Base-by-base conservation (phyloP, 495 filamentous ascomycete genomes). In the Xeromyces bisporus region DNA sequence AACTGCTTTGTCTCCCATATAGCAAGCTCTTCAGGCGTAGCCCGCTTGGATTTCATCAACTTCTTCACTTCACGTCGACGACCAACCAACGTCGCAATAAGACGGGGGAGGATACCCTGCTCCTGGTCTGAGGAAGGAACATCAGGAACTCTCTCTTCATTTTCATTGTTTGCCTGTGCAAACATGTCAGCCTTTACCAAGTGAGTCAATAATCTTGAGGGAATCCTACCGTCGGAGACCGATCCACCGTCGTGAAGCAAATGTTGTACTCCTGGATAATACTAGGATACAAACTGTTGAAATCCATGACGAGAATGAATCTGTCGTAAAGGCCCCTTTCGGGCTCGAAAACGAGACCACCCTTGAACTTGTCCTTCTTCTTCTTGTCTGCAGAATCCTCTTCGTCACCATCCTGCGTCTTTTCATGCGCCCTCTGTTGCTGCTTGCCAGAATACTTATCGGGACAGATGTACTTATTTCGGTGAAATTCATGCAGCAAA, bases 261-360 rank as follows among this genome's bases (percentile, higher is more conserved):
- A 97, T 97, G 50, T 97, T 97, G 60, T 71, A 96, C 63, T 97
- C 91, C 50, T 96, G 91, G 41, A 97, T 97, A 42, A 97, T 94
- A 53, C 85, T 93, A 9, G 89, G 89, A 45, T 97, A 97, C 42
- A 97, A 62, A 53, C 84, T 93, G 69, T 97, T 97, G 62, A 96
- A 97, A 60, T 97, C 89, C 89, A 97, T 97, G 49, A 97, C 89
- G 13, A 97, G 69, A 17, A 97, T 75, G 44, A 87, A 92, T 53
- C 81, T 86, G 62, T 97, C 91, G 46, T 96, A 96, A 15, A 97
- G 66, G 6, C 91, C 89, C 50, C 81, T 94, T 52, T 96, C 87
- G 9, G 89, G 89, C 47, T 97, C 89, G 43, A 97, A 97, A 36
- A 97, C 89, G 25, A 97, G 67, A 62, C 89, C 89, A 46, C 89